Evolutionary conservation across 2,329 filamentous ascomycete genomes (phyloP), one percentile per base, ranked within the genome.

Genomic region (Polychaeton citri): DNA sequence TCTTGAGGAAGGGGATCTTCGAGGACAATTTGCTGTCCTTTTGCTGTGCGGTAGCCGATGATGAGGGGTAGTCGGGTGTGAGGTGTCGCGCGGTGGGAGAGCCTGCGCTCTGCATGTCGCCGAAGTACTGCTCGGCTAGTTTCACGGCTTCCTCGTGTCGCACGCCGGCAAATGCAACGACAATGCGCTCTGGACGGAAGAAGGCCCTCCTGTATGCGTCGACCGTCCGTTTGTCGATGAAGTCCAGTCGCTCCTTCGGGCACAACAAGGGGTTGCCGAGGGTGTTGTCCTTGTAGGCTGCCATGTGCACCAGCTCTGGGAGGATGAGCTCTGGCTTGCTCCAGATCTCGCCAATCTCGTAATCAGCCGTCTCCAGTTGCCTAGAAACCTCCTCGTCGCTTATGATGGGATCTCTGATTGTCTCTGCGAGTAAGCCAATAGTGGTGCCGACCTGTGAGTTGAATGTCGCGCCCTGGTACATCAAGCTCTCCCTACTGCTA

Each of bases 401-500:
- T 46, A 96, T 80, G 37, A 71, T 60, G 5, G 90, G 85, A 46
- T 92, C 74, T 39, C 85, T 80, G 43, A 98, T 92, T 20, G 90
- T 96, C 59, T 98, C 90, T 40, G 90, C 88, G 28, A 98, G 73
- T 13, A 98, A 64, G 19, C 71, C 84, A 17, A 93, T 74, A 9
- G 88, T 85, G 6, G 76, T 76, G 5, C 83, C 79, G 6, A 98
- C 86, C 13, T 85, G 80, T 18, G 79, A 80, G 66, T 98, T 98
- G 73, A 98, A 98, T 19, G 87, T 95, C 18, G 90, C 90, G 1
- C 86, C 84, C 61, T 98, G 90, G 66, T 98, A 98, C 90, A 98
- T 98, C 63, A 98, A 74, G 38, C 85, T 85, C 62, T 98, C 90
- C 45, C 90, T 73, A 2, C 86, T 93, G 2, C 87, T 95, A 8